A percentile compares a stretch with the other conserved stretches of the same genome.
phyloP scores from a whole-genome alignment of 225 moss, liverwort and hornwort species.

The Polytrichum formosum region DNA sequence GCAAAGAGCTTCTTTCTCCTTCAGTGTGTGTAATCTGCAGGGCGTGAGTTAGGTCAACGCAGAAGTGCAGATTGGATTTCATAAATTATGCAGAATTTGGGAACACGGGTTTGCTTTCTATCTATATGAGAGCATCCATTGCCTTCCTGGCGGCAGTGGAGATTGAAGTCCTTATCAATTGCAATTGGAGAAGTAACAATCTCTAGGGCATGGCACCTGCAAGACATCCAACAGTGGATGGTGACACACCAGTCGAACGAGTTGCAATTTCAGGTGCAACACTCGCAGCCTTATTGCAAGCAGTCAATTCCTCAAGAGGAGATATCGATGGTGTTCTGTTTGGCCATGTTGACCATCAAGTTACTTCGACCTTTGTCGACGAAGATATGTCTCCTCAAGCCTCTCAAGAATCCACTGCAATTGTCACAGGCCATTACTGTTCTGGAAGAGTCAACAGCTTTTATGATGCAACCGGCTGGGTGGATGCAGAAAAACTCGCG shows the following conservation, averaged over 20 bases:
- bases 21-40: no score
- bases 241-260: slow-evolving; percentile 63
- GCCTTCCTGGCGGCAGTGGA: no score
- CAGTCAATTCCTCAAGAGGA: slow-evolving; percentile 67
- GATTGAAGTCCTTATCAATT: no score
- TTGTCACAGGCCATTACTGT: slow-evolving; percentile 87
- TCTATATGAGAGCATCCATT: no score
- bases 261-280: slow-evolving; percentile 87
- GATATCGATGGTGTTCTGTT: slow-evolving; percentile 96
- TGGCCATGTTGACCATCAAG: slow-evolving; percentile 73
- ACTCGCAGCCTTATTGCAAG: slow-evolving; percentile 86
- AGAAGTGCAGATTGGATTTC: no score
- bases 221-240: slow-evolving; percentile 28
- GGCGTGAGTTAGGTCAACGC: no score
- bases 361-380: slow-evolving; percentile 71
- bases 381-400: slow-evolving; percentile 62
- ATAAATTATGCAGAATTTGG: no score
- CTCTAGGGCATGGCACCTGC: slow-evolving; percentile 39
- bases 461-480: slow-evolving; percentile 77
- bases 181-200: no score
- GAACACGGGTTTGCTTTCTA: no score
- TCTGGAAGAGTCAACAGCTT: slow-evolving; percentile 81
- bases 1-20: no score
- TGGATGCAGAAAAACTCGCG: slow-evolving; percentile 59
- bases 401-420: slow-evolving; percentile 65